Percentiles rank a stretch among this genome's conserved stretches.
Conservation (phyloP, 1,284 basidiomycete genomes). For the Ceratobasidium sp. region DNA sequence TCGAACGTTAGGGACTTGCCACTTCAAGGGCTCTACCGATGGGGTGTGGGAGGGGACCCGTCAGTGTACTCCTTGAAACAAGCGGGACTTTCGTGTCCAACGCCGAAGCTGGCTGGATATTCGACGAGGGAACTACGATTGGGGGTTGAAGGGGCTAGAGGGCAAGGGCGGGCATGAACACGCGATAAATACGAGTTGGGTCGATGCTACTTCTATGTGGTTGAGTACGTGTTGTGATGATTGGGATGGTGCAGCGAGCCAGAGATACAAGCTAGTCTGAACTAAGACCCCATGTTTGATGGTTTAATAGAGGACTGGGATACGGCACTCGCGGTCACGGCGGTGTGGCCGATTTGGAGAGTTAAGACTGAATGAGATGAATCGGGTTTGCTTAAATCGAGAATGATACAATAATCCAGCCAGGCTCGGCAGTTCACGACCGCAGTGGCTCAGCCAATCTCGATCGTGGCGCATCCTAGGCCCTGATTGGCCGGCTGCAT, state of each 20-base stretch:
- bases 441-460: too few species aligned
- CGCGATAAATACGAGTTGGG: not conserved
- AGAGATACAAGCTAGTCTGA: too few species aligned
- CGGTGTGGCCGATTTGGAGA: too few species aligned
- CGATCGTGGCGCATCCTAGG: too few species aligned
- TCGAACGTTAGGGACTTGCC: constrained; percentile 17
- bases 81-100: constrained; percentile 34
- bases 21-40: constrained; percentile 46
- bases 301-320: too few species aligned
- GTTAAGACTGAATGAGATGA: too few species aligned
- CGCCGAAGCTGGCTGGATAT: constrained; percentile 39
- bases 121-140: constrained; percentile 42
- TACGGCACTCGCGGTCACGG: too few species aligned
- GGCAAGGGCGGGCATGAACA: constrained; percentile 45
- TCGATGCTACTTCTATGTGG: constrained; percentile 27
- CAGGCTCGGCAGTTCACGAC: too few species aligned
- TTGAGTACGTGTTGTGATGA: constrained; percentile 28
- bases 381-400: too few species aligned
- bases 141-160: constrained; percentile 47
- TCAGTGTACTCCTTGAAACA: constrained; percentile 35
- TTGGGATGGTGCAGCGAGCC: not conserved
- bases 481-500: too few species aligned
- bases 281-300: too few species aligned
- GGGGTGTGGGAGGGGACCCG: constrained; percentile 45
- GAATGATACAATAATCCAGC: too few species aligned